These are phyloP conservation scores for Phallus indusiatus DNA, from an alignment of 768 basidiomycete species.

Conservation along the genomic window DNA sequence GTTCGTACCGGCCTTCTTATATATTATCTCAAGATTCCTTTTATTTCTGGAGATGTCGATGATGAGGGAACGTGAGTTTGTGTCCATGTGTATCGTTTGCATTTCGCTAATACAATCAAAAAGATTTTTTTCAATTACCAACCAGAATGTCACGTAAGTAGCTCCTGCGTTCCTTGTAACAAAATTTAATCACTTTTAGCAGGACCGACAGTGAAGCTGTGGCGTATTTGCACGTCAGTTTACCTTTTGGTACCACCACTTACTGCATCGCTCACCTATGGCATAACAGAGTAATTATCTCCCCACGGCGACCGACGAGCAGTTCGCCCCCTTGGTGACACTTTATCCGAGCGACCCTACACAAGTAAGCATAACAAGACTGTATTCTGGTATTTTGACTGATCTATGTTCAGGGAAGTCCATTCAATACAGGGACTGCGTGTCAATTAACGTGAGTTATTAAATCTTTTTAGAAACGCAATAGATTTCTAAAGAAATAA, in stretches of 20 bases:
- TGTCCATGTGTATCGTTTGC: background rate
- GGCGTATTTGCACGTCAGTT: background rate
- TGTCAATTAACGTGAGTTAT: slow-evolving; percentile 29
- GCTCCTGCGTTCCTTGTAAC: background rate
- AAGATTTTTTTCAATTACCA: slow-evolving; percentile 20
- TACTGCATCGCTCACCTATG: background rate
- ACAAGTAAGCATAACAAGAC: background rate
- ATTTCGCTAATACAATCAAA: background rate
- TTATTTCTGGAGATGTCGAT: slow-evolving; percentile 13
- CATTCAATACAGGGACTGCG: slow-evolving; percentile 36
- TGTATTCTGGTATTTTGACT: background rate
- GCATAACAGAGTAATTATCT: slow-evolving; percentile 16
- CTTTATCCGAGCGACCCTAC: slow-evolving; percentile 15
- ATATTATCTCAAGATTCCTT: slow-evolving; percentile 18
- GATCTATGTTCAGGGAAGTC: slow-evolving; percentile 32
- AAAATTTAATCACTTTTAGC: background rate
- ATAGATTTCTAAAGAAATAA: background rate
- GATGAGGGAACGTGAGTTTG: slow-evolving; percentile 15
- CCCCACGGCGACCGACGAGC: slow-evolving; percentile 11
- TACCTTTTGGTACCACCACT: slow-evolving; percentile 1
- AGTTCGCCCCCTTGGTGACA: background rate
- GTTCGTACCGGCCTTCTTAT: slow-evolving; percentile 11
- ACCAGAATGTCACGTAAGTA: slow-evolving; percentile 22
- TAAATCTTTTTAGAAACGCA: background rate
- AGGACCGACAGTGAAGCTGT: slow-evolving; percentile 16